Conservation (phyloP, 2,329 filamentous ascomycete species). For the Chaetoscypha palmicola region DNA sequence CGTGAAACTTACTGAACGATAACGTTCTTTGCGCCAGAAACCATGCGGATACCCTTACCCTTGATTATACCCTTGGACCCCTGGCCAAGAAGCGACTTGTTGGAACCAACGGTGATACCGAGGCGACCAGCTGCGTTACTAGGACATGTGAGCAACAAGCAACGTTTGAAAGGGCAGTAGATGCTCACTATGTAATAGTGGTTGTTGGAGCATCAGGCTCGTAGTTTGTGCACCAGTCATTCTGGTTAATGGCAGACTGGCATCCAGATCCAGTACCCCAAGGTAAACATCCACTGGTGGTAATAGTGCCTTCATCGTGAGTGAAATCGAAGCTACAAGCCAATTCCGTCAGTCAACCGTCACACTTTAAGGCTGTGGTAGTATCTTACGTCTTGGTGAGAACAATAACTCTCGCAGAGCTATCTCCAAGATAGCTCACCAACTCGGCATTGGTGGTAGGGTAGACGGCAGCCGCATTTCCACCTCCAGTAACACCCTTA, state of each 20-base stretch:
- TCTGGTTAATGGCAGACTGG: conserved; percentile 48
- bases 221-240: conserved; percentile 33
- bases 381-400: conserved; percentile 37
- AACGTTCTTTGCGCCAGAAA: conserved; percentile 16
- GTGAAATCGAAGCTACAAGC: conserved; percentile 41
- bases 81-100: conserved; percentile 25
- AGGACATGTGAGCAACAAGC: background rate
- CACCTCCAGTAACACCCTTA: conserved; percentile 53
- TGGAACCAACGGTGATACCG: conserved; percentile 22
- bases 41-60: conserved; percentile 25
- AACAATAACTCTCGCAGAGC: conserved; percentile 40
- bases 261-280: conserved; percentile 33
- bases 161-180: no score
- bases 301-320: conserved; percentile 37
- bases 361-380: background rate
- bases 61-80: conserved; percentile 25
- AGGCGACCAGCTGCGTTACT: conserved; percentile 22
- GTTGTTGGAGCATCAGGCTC: conserved; percentile 10
- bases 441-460: conserved; percentile 49
- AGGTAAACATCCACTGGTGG: conserved; percentile 13
- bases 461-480: conserved; percentile 45
- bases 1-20: conserved; percentile 16
- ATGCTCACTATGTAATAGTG: conserved; percentile 7
- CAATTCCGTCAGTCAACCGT: background rate
- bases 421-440: conserved; percentile 34